Base-by-base conservation (phyloP, 495 filamentous ascomycete species). In the Amphirosellinia nigrospora region DNA sequence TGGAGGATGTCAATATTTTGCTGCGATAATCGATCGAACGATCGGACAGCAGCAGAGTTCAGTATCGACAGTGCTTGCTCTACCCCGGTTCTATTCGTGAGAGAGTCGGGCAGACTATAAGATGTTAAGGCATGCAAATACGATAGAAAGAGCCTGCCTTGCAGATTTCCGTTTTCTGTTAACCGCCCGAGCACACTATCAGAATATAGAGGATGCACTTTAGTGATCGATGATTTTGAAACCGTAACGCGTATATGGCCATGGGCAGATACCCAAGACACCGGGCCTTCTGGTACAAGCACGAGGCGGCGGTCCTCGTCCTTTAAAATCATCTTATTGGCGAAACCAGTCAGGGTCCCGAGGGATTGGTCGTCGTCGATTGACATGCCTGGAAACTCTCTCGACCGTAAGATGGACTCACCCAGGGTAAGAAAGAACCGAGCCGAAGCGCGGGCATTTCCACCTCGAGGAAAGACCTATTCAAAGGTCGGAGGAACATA, bases 71-170 rank as follows among this genome's bases (percentile, higher is more conserved):
- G 73, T 0, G 86, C 82, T 71, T 91, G 81, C 68, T 92, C 90
- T 0, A 88, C 91, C 0, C 91, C 91, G 3, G 88, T 92, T 32
- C 77, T 81, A 0, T 72, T 66, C 0, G 87, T 90, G 0, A 92
- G 74, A 0, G 82, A 79, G 71, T 93, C 91, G 0, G 86, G 83
- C 0, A 91, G 69, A 53, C 82, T 86, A 61, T 81, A 84, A 2
- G 88, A 86, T 0, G 90, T 92, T 0, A 89, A n/a, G 0, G 89
- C 89, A 70, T 92, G 89, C 1, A 92, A 79, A 63, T 87, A 88
- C 45, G 79, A 82, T 11, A 87, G 71, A 61, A 81, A 82, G 0
- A 92, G 75, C 71, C 83, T 87, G 79, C 85, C 87, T 19, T 84
- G 79, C 2, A 91, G 61, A 28, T 81, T 86, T 0, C 85, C 85